phyloP scores from a whole-genome alignment of 1,139 yeast species.

The Taphrina flavorubra region DNA sequence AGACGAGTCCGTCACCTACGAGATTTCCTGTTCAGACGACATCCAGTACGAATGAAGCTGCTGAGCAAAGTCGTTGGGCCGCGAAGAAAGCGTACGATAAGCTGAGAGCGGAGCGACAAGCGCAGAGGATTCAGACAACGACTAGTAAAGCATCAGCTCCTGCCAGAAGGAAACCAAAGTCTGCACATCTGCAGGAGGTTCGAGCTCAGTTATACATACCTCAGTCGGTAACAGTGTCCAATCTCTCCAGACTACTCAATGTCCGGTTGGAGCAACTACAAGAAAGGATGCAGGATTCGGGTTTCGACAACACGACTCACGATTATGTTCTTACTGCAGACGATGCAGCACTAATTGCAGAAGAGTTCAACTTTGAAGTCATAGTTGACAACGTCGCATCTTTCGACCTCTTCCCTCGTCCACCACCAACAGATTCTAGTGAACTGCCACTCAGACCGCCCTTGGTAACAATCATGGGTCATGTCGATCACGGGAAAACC shows the following conservation, averaged over 20 bases:
- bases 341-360: constrained; percentile 83
- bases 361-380: constrained; percentile 77
- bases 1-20: background rate
- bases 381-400: constrained; percentile 65
- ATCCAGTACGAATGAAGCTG: constrained; percentile 1
- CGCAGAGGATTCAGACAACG: background rate
- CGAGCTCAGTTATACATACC: constrained; percentile 54
- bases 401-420: constrained; percentile 64
- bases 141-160: background rate
- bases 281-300: constrained; percentile 66
- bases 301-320: constrained; percentile 75
- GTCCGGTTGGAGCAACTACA: constrained; percentile 67
- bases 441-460: constrained; percentile 78
- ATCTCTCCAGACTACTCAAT: constrained; percentile 72
- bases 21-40: background rate
- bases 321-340: constrained; percentile 64
- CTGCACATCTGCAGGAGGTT: constrained; percentile 35
- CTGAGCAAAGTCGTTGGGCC: constrained; percentile 18
- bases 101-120: constrained; percentile 10
- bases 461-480: constrained; percentile 97
- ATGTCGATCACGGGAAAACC: constrained; percentile 98
- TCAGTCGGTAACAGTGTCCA: constrained; percentile 72
- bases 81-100: constrained; percentile 18
- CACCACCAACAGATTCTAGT: constrained; percentile 54
- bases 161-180: constrained; percentile 8